Evolutionary conservation across 2,329 filamentous ascomycete species (phyloP).

Genomic region (Cladosporium phlei): DNA sequence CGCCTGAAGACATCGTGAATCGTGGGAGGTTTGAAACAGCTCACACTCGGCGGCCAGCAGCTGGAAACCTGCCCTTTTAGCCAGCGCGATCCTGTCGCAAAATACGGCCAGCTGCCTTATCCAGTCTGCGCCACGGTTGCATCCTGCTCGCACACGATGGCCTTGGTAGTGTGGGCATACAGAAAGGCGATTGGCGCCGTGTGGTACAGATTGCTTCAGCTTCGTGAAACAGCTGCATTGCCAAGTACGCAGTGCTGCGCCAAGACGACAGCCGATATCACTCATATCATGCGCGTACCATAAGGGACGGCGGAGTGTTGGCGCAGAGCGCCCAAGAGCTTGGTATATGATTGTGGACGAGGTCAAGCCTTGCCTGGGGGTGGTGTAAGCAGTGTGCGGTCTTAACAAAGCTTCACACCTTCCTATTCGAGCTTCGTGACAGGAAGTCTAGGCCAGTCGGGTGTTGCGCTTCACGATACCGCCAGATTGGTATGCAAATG

Average conservation of each 20-base stretch:
- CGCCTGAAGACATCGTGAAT: slow-evolving; percentile 10
- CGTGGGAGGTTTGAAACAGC: not conserved
- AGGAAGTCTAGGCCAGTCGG: too few relatives aligned
- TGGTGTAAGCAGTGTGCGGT: too few relatives aligned
- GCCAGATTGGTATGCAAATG: too few relatives aligned
- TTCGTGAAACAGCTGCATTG: not conserved
- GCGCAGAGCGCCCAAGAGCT: too few relatives aligned
- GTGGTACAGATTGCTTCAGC: not conserved
- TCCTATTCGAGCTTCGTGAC: too few relatives aligned
- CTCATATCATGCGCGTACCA: too few relatives aligned
- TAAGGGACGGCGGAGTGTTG: too few relatives aligned
- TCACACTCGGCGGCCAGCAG: not conserved
- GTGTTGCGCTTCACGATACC: too few relatives aligned
- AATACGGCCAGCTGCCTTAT: not conserved
- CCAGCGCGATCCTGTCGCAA: not conserved
- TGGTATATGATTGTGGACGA: too few relatives aligned
- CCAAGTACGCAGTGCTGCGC: slow-evolving; percentile 7
- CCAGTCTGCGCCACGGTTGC: slow-evolving; percentile 3
- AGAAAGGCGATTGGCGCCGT: slow-evolving; percentile 5
- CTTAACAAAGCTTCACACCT: too few relatives aligned
- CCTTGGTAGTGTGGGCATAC: not conserved
- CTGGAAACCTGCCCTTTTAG: not conserved
- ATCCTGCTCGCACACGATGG: not conserved
- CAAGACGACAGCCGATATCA: slow-evolving; percentile 10
- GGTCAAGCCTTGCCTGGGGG: too few relatives aligned